Evolutionary conservation across 352 stramenopile species (phyloP).

Genomic region (Phytophthora pini): DNA sequence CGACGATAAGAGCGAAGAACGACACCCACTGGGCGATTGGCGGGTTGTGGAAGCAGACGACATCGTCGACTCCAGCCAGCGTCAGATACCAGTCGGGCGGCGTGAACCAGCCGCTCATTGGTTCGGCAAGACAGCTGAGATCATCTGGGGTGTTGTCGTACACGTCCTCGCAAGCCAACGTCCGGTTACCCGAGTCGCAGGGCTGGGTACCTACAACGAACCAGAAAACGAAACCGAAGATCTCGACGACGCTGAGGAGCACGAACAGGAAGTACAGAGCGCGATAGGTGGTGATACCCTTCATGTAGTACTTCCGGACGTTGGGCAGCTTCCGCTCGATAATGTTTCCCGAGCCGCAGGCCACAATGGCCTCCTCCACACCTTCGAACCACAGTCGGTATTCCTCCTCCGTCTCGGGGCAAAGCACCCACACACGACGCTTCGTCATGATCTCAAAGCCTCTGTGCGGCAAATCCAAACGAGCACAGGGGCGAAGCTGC

Average conservation of each 20-base stretch:
- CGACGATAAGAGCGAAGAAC: constrained; percentile 77
- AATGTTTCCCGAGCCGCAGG: constrained; percentile 80
- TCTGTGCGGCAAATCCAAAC: constrained; percentile 81
- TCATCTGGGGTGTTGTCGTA: constrained; percentile 66
- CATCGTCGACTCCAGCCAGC: constrained; percentile 74
- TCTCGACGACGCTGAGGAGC: constrained; percentile 68
- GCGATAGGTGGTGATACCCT: constrained; percentile 82
- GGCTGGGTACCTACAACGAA: constrained; percentile 82
- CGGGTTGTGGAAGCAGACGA: constrained; percentile 80
- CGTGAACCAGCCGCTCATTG: constrained; percentile 74
- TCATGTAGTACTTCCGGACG: constrained; percentile 91
- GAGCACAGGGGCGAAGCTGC: constrained; percentile 79
- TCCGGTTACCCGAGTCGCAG: constrained; percentile 61
- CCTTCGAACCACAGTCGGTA: constrained; percentile 88
- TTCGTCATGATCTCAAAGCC: constrained; percentile 84
- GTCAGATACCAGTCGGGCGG: constrained; percentile 81
- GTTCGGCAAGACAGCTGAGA: constrained; percentile 49
- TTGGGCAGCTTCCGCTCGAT: constrained; percentile 89
- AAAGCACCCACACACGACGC: constrained; percentile 87
- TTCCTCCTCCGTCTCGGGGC: constrained; percentile 84
- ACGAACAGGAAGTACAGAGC: constrained; percentile 84
- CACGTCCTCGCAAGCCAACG: constrained; percentile 64
- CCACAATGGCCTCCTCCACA: constrained; percentile 77
- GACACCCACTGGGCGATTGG: constrained; percentile 81
- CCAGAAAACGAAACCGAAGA: constrained; percentile 81